A percentile compares a stretch with the other conserved stretches of the same genome.
phyloP scores from a whole-genome alignment of 768 basidiomycete species.

The Leccinum boreale region DNA sequence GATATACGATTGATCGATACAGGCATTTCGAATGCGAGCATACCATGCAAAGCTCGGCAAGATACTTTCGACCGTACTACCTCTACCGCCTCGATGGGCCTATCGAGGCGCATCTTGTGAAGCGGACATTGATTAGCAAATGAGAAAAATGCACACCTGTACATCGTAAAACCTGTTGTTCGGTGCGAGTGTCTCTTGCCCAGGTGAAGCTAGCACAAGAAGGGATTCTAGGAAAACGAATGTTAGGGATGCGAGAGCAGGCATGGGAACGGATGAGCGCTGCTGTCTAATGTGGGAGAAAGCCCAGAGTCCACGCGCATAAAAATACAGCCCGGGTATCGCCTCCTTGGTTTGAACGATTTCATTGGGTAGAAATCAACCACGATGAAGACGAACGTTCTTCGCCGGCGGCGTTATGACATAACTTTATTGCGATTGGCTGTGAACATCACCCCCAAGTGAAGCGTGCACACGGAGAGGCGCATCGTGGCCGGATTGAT shows the following conservation, averaged over 20 bases:
- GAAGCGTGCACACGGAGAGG: conserved; percentile 17
- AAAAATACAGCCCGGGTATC: neutral
- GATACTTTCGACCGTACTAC: conserved; percentile 70
- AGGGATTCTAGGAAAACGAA: neutral
- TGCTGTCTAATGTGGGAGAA: neutral
- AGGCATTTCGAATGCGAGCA: conserved; percentile 10
- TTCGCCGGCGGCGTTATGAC: conserved; percentile 4
- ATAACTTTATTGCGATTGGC: conserved; percentile 22
- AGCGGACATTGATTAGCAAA: neutral
- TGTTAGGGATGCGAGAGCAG: conserved; percentile 7
- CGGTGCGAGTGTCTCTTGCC: conserved; percentile 23
- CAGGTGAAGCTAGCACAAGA: conserved; percentile 26
- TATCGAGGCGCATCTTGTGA: conserved; percentile 22
- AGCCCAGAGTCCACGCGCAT: neutral
- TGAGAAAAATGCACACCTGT: conserved; percentile 36
- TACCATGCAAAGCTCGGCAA: conserved; percentile 78
- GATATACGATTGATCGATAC: conserved; percentile 1
- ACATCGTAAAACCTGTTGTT: conserved; percentile 43
- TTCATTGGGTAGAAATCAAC: conserved; percentile 14
- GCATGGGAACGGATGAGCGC: conserved; percentile 13
- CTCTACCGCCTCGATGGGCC: conserved; percentile 77
- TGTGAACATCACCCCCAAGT: neutral
- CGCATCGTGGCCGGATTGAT: neutral
- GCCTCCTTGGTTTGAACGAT: neutral
- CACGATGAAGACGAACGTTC: conserved; percentile 34